phyloP scores from a whole-genome alignment of 2,329 filamentous ascomycete genomes.

The Alternaria triticimaculans region DNA sequence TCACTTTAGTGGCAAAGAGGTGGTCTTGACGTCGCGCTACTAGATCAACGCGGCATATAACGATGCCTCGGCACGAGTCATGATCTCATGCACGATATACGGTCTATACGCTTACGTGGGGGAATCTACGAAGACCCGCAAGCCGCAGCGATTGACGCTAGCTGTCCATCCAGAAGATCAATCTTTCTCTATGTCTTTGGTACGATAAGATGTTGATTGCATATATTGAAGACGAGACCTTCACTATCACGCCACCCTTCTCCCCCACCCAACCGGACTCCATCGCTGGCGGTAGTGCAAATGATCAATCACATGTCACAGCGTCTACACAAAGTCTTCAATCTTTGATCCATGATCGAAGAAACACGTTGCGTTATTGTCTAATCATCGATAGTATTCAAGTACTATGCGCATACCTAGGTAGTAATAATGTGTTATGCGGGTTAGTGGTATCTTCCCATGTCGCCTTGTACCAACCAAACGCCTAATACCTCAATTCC shows the following conservation, averaged over 20 bases:
- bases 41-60: not conserved
- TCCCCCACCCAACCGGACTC: not conserved
- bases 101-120: slow-evolving; percentile 5
- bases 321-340: not conserved
- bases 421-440: slow-evolving; percentile 1
- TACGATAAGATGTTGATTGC: not conserved
- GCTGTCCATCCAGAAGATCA: not conserved
- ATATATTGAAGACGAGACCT: not conserved
- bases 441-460: slow-evolving; percentile 10
- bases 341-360: not conserved
- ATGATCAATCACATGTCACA: not conserved
- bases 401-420: not conserved
- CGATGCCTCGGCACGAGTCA: slow-evolving; percentile 21
- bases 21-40: slow-evolving; percentile 24
- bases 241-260: not conserved
- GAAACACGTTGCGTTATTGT: not conserved
- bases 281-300: not conserved
- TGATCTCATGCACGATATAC: slow-evolving; percentile 3
- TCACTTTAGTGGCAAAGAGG: slow-evolving; percentile 6
- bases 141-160: not conserved
- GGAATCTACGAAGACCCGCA: not conserved
- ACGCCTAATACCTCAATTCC: not conserved
- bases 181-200: not conserved
- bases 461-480: slow-evolving; percentile 1
- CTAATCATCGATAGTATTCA: not conserved